These are phyloP conservation scores for Claviceps quebecensis DNA, from an alignment of 2,329 filamentous ascomycete species.

Conservation along the genomic window DNA sequence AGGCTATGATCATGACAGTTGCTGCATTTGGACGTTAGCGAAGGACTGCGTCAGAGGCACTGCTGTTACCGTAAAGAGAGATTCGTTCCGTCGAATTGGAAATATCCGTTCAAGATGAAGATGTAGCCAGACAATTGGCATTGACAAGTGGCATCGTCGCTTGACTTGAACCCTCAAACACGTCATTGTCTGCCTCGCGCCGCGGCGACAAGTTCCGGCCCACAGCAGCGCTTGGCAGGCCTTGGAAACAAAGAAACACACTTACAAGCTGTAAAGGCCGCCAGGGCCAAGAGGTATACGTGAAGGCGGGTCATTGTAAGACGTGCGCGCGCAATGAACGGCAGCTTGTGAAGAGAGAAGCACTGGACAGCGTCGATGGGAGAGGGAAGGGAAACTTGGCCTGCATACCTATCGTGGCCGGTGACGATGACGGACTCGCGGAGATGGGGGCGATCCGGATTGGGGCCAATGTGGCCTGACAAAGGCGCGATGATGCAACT, in stretches of 20 bases:
- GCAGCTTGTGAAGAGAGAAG: neutral
- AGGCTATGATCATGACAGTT: slow-evolving; percentile 55
- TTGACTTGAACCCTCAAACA: slow-evolving; percentile 4
- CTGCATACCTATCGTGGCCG: neutral
- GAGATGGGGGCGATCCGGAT: neutral
- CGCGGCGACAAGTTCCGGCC: neutral
- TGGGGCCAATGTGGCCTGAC: neutral
- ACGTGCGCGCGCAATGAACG: neutral
- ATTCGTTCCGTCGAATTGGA: too few relatives aligned
- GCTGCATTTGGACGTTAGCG: slow-evolving; percentile 33
- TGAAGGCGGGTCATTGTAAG: slow-evolving; percentile 27
- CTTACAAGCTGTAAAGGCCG: slow-evolving; percentile 30
- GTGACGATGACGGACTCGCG: neutral
- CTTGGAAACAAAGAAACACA: slow-evolving; percentile 7
- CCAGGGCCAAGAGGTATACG: slow-evolving; percentile 28
- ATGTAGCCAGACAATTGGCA: too few relatives aligned
- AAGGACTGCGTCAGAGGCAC: too few relatives aligned
- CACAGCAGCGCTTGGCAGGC: too few relatives aligned
- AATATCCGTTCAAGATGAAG: too few relatives aligned
- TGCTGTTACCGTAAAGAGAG: too few relatives aligned
- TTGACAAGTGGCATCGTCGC: neutral
- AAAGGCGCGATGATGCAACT: too few relatives aligned
- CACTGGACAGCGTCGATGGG: neutral
- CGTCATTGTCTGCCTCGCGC: slow-evolving; percentile 12
- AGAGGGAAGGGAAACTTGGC: neutral